Evolutionary conservation across 352 stramenopile genomes (phyloP).

Genomic region (Pythium dissotocum): DNA sequence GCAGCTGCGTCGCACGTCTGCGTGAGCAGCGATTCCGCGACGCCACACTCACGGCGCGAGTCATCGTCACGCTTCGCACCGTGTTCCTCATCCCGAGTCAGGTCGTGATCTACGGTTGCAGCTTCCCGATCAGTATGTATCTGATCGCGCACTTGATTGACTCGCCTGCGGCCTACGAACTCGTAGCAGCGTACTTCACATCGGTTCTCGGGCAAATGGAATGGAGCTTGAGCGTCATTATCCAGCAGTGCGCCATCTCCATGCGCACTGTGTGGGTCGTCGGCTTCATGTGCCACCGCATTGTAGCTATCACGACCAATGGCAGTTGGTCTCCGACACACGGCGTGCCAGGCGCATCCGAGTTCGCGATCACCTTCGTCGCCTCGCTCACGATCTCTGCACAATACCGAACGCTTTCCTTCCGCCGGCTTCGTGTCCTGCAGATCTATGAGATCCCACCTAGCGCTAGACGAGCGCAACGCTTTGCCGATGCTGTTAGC

Average conservation of each 20-base stretch:
- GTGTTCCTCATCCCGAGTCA: conserved; percentile 44
- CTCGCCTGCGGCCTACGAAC: conserved; percentile 35
- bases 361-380: conserved; percentile 31
- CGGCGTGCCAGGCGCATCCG: conserved; percentile 26
- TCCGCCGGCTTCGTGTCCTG: conserved; percentile 6
- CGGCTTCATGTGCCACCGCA: conserved; percentile 27
- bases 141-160: conserved; percentile 43
- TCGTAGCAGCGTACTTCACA: conserved; percentile 33
- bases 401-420: conserved; percentile 7
- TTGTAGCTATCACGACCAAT: too few species aligned
- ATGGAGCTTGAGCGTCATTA: conserved; percentile 26
- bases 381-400: conserved; percentile 22
- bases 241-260: conserved; percentile 32
- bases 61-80: conserved; percentile 17
- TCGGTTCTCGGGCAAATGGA: conserved; percentile 29
- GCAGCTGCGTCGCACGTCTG: conserved; percentile 25
- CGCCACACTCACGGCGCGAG: background rate
- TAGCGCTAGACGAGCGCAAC: background rate
- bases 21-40: too few species aligned
- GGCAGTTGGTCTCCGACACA: conserved; percentile 14
- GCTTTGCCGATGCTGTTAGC: background rate
- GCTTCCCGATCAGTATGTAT: conserved; percentile 45
- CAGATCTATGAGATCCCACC: conserved; percentile 13
- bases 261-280: conserved; percentile 48
- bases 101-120: conserved; percentile 43